Base-by-base conservation (phyloP, 148 eudicot genomes). In the Limonium bicolor region DNA sequence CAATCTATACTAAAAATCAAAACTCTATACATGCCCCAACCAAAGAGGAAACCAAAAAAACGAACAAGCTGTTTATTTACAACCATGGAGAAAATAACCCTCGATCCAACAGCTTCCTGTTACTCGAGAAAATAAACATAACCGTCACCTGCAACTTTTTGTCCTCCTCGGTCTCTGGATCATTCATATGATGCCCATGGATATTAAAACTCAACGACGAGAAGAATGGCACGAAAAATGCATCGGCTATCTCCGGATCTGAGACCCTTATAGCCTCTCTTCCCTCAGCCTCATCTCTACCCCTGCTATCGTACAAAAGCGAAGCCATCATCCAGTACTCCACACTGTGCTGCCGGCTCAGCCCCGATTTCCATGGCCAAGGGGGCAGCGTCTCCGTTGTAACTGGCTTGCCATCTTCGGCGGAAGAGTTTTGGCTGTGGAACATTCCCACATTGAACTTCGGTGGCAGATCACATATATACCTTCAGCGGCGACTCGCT, bases 241-340 rank as follows among this genome's bases (percentile, higher is more conserved):
- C 94, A 26, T 92, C 99, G 12, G 99, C 99, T 7, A 48, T 24
- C 0, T 76, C 83, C 54, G 88, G 82, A 73, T 92, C 85, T 55
- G n/a, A 36, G 42, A 92, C 99, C 76, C 99, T 61, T 59, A 76
- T 61, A 20, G 61, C 88, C 65, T 90, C 83, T 17, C 51, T 40
- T 16, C 23, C 61, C 23, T 51, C 63, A 24, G 20, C 67, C 5
- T 43, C 41, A 20, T 32, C 39, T 2, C 20, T 53, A 40, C 26
- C 25, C 2, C 27, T 40, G 3, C 48, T 55, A 6, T 48, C 60
- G 17, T 50, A 64, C 41, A 92, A 30, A 40, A 92, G 37, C 33
- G 95, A 92, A 3, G 95, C 88, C 95, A 76, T 78, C 78, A 87
- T 45, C 96, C 88, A 80, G 50, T 75, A 80, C 71, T 80, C 94